Evolutionary conservation across 169 alveolate species (phyloP).

Genomic region (Plasmodium knowlesi): DNA sequence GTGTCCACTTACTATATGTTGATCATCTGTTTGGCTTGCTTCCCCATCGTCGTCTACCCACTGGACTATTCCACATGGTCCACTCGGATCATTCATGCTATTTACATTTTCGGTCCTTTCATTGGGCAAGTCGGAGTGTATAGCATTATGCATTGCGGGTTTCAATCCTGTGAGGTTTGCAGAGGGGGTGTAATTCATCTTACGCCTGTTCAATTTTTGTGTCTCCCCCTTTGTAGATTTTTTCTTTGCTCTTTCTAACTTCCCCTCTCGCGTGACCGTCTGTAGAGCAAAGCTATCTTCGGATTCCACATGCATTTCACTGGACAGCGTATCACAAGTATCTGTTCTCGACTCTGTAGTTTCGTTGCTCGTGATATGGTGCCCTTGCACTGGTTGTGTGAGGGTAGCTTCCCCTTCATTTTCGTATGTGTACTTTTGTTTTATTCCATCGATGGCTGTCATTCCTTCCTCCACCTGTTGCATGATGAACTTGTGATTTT

Average conservation of each 20-base stretch:
- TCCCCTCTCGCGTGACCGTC: not conserved
- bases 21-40: not conserved
- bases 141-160: not conserved
- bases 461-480: slow-evolving; percentile 25
- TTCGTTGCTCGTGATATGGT: not conserved
- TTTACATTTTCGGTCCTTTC: not conserved
- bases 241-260: not conserved
- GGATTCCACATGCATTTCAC: not conserved
- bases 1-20: not conserved
- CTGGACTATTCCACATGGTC: not conserved
- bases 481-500: not conserved
- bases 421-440: not conserved
- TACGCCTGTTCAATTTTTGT: not conserved
- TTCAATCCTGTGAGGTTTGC: not conserved
- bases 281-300: not conserved
- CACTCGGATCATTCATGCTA: not conserved
- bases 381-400: not conserved
- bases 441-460: not conserved
- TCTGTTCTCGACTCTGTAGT: not conserved
- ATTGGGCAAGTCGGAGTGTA: not conserved
- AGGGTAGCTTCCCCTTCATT: not conserved
- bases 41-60: not conserved
- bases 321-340: not conserved
- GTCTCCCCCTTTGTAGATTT: not conserved
- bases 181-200: not conserved